Conservation (phyloP, 2,329 filamentous ascomycete species). For the Ophiostoma australiae region DNA sequence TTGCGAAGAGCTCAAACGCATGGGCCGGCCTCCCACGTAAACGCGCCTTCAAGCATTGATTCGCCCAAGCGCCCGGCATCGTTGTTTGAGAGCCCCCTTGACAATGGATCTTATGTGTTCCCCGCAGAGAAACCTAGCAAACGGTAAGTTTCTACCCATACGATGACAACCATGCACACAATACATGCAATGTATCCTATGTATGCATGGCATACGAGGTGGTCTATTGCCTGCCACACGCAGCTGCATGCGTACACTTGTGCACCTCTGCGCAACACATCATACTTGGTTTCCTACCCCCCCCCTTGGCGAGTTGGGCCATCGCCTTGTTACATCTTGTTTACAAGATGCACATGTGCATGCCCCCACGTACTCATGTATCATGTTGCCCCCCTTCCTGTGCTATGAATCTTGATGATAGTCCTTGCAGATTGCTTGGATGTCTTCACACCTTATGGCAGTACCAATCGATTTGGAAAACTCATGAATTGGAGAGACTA, state of each 20-base stretch:
- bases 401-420: not conserved
- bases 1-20: constrained; percentile 34
- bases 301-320: not conserved
- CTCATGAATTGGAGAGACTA: not conserved
- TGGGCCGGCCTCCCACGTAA: constrained; percentile 34
- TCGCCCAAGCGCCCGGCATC: constrained; percentile 37
- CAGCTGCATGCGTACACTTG: not conserved
- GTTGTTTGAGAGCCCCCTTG: constrained; percentile 35
- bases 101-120: constrained; percentile 29
- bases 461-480: not conserved
- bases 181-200: not conserved
- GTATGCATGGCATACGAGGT: not conserved
- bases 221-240: not conserved
- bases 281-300: not conserved
- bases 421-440: not conserved
- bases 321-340: not conserved
- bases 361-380: not conserved
- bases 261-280: not conserved
- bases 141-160: constrained; percentile 21
- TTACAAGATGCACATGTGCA: not conserved
- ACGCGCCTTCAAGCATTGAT: constrained; percentile 37
- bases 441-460: not conserved
- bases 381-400: not conserved
- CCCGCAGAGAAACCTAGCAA: constrained; percentile 29
- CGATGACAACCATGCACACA: not conserved